Evolutionary conservation across 768 basidiomycete species (phyloP).

Genomic region (Phanerodontia chrysosporium): DNA sequence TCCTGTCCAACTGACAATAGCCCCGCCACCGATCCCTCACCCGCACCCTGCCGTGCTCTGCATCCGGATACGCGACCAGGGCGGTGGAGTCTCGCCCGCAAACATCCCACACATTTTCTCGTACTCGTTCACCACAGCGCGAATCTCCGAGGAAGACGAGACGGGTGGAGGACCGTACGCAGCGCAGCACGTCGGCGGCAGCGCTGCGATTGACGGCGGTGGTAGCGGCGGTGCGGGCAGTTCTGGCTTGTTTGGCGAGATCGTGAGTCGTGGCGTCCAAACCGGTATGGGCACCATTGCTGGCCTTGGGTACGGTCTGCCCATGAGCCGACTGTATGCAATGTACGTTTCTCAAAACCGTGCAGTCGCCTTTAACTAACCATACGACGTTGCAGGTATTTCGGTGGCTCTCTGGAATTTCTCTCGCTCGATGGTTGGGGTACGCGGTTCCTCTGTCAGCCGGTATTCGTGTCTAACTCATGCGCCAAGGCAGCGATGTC

Average conservation of each 20-base stretch:
- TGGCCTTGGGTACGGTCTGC: slow-evolving; percentile 82
- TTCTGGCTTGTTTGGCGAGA: slow-evolving; percentile 68
- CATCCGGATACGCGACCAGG: slow-evolving; percentile 79
- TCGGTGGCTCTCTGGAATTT: slow-evolving; percentile 81
- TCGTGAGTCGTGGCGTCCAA: slow-evolving; percentile 72
- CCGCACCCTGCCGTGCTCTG: slow-evolving; percentile 53
- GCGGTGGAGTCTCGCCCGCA: slow-evolving; percentile 74
- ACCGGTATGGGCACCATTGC: slow-evolving; percentile 87
- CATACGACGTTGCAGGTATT: slow-evolving; percentile 48
- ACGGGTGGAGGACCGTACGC: slow-evolving; percentile 69
- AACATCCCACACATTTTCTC: slow-evolving; percentile 83
- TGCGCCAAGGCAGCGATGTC: slow-evolving; percentile 41
- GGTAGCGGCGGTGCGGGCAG: slow-evolving; percentile 32
- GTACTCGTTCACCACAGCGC: slow-evolving; percentile 88
- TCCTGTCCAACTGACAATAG: slow-evolving; percentile 69
- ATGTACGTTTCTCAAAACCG: slow-evolving; percentile 36
- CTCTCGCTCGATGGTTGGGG: slow-evolving; percentile 85
- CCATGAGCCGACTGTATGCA: slow-evolving; percentile 74
- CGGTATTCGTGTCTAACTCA: background rate
- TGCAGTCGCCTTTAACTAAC: slow-evolving; percentile 1
- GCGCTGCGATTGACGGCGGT: slow-evolving; percentile 47
- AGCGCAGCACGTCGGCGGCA: slow-evolving; percentile 72
- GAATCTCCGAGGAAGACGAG: slow-evolving; percentile 38
- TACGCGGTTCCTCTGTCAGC: slow-evolving; percentile 26
- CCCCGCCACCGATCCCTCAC: slow-evolving; percentile 39